These are phyloP conservation scores for Solanum sejunctum DNA, from an alignment of 257 asterid species.

Conservation along the genomic window DNA sequence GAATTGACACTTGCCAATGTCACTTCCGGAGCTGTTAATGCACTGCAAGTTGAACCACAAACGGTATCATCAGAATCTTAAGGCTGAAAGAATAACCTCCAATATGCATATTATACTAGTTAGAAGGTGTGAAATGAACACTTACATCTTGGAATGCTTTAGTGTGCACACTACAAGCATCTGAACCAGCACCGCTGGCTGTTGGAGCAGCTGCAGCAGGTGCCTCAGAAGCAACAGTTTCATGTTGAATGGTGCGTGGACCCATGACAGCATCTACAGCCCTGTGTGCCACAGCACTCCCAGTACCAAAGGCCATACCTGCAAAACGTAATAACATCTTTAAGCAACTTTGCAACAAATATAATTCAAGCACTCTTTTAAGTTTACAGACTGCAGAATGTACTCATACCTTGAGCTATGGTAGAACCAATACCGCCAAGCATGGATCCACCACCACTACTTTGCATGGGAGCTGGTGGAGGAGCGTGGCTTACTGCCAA, in stretches of 20 bases:
- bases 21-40: constrained; percentile 3
- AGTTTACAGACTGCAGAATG: not conserved
- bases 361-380: not conserved
- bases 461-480: constrained; percentile 61
- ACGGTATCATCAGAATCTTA: not conserved
- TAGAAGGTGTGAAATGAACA: not conserved
- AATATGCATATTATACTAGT: not conserved
- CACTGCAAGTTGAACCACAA: constrained; percentile 4
- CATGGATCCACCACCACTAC: constrained; percentile 60
- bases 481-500: constrained; percentile 15
- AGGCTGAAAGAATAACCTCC: not conserved
- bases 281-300: constrained; percentile 65
- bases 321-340: not conserved
- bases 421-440: constrained; percentile 35
- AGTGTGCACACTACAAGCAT: constrained; percentile 47
- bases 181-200: constrained; percentile 23
- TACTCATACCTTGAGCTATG: constrained; percentile 23
- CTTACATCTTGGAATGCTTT: constrained; percentile 76
- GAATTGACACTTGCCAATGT: constrained; percentile 16
- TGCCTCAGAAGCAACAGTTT: constrained; percentile 33
- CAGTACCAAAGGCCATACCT: constrained; percentile 74
- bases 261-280: constrained; percentile 69
- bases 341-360: not conserved
- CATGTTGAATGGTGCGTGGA: constrained; percentile 68
- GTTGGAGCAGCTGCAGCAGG: constrained; percentile 30